These are phyloP conservation scores for Melampsora larici-populina DNA, from an alignment of 1,284 basidiomycete genomes.

Conservation along the genomic window DNA sequence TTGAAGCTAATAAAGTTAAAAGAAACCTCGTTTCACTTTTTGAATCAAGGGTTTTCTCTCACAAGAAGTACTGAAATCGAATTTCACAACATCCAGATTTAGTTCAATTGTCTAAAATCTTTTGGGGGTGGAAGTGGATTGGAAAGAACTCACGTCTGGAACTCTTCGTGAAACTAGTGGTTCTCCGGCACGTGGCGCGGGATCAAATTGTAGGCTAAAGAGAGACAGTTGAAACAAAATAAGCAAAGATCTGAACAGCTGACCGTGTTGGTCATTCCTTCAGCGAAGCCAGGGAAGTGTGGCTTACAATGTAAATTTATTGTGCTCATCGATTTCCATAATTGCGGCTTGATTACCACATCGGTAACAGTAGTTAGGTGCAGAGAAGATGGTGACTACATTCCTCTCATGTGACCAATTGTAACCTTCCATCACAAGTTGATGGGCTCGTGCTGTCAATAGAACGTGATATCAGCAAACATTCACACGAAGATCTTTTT, in stretches of 20 bases:
- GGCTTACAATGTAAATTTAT: conserved; percentile 58
- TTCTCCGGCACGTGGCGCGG: conserved; percentile 94
- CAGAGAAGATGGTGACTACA: conserved; percentile 99
- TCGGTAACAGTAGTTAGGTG: conserved; percentile 97
- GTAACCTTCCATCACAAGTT: conserved; percentile 96
- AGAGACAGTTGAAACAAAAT: not conserved
- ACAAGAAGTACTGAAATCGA: too few species aligned
- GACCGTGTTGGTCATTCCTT: conserved; percentile 19
- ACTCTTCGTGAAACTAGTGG: conserved; percentile 96
- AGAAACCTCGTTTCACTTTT: too few species aligned
- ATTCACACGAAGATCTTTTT: not conserved
- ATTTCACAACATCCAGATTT: too few species aligned
- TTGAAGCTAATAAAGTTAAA: too few species aligned
- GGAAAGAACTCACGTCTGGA: conserved; percentile 70
- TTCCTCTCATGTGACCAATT: conserved; percentile 99
- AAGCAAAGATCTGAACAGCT: not conserved
- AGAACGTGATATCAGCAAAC: not conserved
- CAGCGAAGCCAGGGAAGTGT: conserved; percentile 25
- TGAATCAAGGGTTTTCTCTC: too few species aligned
- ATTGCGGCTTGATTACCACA: conserved; percentile 99
- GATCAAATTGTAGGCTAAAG: conserved; percentile 94
- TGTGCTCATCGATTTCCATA: conserved; percentile 99
- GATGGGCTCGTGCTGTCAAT: conserved; percentile 73
- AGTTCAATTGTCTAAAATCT: too few species aligned
- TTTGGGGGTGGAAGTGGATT: too few species aligned